Percentiles rank a stretch among this genome's conserved stretches.
These are phyloP conservation scores for Russula ochroleuca DNA, from an alignment of 768 basidiomycete genomes.

Conservation along the genomic window DNA sequence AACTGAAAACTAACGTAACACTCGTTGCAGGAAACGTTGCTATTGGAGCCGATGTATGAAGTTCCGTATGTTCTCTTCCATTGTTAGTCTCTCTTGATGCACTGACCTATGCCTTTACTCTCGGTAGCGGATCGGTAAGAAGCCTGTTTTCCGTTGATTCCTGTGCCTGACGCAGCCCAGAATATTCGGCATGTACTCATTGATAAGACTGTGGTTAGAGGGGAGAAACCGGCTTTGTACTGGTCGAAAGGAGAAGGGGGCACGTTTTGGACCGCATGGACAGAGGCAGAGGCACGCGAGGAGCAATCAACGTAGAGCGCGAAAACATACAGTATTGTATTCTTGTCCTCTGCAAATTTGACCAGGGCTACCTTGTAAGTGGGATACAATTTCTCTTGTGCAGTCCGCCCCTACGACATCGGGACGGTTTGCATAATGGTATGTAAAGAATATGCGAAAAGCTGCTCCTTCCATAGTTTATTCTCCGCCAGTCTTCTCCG, in stretches of 20 bases:
- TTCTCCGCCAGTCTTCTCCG: conserved; percentile 38
- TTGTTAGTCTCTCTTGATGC: conserved; percentile 3
- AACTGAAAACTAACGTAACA: conserved; percentile 3
- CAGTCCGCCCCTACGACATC: conserved; percentile 4
- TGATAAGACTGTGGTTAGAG: conserved; percentile 63
- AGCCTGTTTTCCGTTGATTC: background rate
- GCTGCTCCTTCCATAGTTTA: conserved; percentile 6
- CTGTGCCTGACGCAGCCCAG: conserved; percentile 36
- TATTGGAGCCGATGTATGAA: conserved; percentile 92
- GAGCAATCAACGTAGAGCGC: conserved; percentile 14
- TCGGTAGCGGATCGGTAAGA: conserved; percentile 61
- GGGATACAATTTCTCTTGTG: conserved; percentile 15
- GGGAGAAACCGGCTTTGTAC: conserved; percentile 60
- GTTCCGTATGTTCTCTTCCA: conserved; percentile 60
- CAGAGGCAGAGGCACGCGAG: conserved; percentile 51
- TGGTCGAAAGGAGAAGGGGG: conserved; percentile 67
- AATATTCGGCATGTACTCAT: conserved; percentile 81
- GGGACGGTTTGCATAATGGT: conserved; percentile 22
- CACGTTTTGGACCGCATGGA: conserved; percentile 75
- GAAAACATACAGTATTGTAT: conserved; percentile 23
- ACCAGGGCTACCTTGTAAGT: conserved; percentile 11
- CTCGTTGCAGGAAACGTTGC: conserved; percentile 58
- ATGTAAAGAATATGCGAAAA: conserved; percentile 25
- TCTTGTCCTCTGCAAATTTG: conserved; percentile 11
- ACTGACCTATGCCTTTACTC: conserved; percentile 11